A percentile compares a stretch with the other conserved stretches of the same genome.
Evolutionary conservation across 2,329 filamentous ascomycete species (phyloP).

Genomic region (Teratosphaeria nubilosa): DNA sequence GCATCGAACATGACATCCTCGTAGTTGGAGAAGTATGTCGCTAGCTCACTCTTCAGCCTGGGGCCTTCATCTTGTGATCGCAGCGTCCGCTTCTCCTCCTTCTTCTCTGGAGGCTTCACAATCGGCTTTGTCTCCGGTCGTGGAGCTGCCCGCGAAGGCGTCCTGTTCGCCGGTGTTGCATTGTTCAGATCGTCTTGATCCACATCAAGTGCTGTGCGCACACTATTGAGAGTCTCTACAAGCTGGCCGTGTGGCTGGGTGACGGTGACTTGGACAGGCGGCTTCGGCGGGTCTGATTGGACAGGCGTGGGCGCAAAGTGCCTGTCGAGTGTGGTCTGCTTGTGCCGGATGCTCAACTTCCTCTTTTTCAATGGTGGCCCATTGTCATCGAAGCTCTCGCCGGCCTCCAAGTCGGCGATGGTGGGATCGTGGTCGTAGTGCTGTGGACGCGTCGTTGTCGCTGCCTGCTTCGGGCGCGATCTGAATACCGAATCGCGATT

Average conservation of each 20-base stretch:
- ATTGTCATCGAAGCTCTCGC: constrained; percentile 12
- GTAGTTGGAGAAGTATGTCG: constrained; percentile 85
- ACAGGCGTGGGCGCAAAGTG: constrained; percentile 7
- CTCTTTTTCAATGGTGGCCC: constrained; percentile 16
- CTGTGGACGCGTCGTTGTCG: background rate
- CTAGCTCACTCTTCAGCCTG: constrained; percentile 81
- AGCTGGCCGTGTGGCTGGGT: constrained; percentile 34
- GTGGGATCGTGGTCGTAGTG: constrained; percentile 1
- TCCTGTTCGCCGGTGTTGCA: background rate
- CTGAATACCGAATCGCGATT: background rate
- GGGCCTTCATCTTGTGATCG: constrained; percentile 74
- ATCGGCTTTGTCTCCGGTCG: background rate
- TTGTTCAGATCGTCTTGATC: constrained; percentile 1
- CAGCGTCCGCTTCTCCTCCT: constrained; percentile 61
- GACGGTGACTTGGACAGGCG: constrained; percentile 34
- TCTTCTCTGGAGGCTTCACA: constrained; percentile 12
- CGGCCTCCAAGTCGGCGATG: constrained; percentile 1
- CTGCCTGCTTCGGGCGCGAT: constrained; percentile 1
- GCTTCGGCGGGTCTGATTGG: constrained; percentile 14
- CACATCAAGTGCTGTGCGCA: constrained; percentile 24
- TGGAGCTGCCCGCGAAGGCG: background rate
- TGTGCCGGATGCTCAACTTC: constrained; percentile 17
- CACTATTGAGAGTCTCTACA: constrained; percentile 34
- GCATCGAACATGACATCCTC: constrained; percentile 87
- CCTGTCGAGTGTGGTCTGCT: constrained; percentile 18